Conservation (phyloP, 495 filamentous ascomycete genomes). For the Penicillium antarcticum region DNA sequence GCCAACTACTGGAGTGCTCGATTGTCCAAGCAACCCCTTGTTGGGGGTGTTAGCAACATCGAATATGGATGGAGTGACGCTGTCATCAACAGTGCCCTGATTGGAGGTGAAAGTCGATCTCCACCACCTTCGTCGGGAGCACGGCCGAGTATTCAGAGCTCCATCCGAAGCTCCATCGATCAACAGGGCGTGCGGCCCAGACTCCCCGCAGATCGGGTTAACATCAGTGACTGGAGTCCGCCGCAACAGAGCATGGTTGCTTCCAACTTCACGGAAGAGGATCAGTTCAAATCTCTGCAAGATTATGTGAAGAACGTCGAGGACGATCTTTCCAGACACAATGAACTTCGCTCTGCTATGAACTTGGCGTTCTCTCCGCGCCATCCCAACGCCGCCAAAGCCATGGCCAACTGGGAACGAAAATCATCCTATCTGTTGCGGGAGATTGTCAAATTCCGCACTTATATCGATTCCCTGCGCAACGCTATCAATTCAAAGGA, state of each 20-base stretch:
- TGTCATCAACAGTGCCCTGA: conserved; percentile 74
- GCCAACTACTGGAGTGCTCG: conserved; percentile 98
- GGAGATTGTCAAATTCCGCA: conserved; percentile 96
- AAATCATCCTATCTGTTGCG: conserved; percentile 86
- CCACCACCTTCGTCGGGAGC: conserved; percentile 42
- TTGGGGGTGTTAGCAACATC: conserved; percentile 91
- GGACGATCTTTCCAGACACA: conserved; percentile 80
- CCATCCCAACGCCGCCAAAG: conserved; percentile 73
- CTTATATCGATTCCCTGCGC: conserved; percentile 81
- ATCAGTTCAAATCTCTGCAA: conserved; percentile 72
- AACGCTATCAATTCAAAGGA: conserved; percentile 57
- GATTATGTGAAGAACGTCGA: conserved; percentile 83
- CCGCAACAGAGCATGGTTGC: conserved; percentile 86
- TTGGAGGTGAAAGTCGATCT: conserved; percentile 45
- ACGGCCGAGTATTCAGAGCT: conserved; percentile 66
- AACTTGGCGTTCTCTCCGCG: conserved; percentile 85
- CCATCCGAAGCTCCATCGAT: conserved; percentile 69
- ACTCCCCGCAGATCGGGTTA: conserved; percentile 80
- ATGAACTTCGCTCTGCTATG: conserved; percentile 81
- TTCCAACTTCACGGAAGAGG: conserved; percentile 68
- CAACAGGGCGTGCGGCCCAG: conserved; percentile 58
- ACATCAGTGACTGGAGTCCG: conserved; percentile 91
- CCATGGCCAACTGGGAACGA: conserved; percentile 94
- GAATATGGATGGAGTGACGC: conserved; percentile 95
- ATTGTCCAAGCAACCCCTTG: conserved; percentile 85